Base-by-base conservation (phyloP, 257 asterid genomes). In the Capsicum rhomboideum region DNA sequence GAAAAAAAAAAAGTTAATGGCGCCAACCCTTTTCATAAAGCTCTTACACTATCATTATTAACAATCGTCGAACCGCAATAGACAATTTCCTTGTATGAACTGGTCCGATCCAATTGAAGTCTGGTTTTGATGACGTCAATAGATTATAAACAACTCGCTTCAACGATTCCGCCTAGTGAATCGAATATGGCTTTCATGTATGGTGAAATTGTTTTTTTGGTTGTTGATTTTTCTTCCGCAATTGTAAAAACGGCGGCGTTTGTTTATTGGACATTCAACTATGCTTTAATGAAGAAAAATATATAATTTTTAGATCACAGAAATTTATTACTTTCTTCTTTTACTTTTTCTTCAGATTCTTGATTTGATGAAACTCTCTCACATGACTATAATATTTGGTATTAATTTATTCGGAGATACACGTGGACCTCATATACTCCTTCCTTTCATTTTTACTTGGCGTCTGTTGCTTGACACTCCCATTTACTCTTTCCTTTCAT, bases 91-190 rank as follows among this genome's bases (percentile, higher is more conserved):
- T 86, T 94, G 94, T 96, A 96, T 12, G 97, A 3, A 42, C 97
- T 93, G 58, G 94, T 84, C 49, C 95, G 94, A 90, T 96, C 99
- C 23, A 96, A 93, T 91, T 96, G 99, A 82, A 96, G 98, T 58
- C 99, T 92, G 34, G 99, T 96, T 85, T 96, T 96, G 90, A 96
- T 96, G 79, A 96, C 98, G 81, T 96, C 99, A 26, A 96, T 96
- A 0, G 99, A 98, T 67, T 96, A 98, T 55, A 96, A 85, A 90
- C 99, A 96, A 86, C 90, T 74, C 7, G 99, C 99, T 80, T 96
- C 99, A 72, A 96, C 92, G 13, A 91, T 82, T 85, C 99, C 99
- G 23, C 99, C 99, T 17, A 96, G 87, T 64, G 99, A 96, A 18
- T 98, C 99, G 3, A 98, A 92, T 6, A 92, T 58, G 31, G 99